These are phyloP conservation scores for Hypoxylon intermedium DNA, from an alignment of 495 filamentous ascomycete genomes.

Conservation along the genomic window DNA sequence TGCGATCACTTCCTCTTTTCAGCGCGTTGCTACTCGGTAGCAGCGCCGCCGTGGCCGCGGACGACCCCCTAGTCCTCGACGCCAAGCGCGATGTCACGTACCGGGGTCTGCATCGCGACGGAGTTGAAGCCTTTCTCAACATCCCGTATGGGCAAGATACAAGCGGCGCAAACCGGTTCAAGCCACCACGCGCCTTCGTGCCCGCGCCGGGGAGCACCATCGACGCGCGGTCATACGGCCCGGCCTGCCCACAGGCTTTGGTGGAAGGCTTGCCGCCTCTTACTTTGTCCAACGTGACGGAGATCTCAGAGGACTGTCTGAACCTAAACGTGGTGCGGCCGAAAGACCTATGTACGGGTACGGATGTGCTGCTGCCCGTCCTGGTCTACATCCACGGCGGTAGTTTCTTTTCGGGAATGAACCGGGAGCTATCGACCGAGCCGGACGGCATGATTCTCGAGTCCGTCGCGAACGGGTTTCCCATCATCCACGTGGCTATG, in stretches of 20 bases:
- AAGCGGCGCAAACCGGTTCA: conserved; percentile 51
- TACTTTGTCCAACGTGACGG: conserved; percentile 42
- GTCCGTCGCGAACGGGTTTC: conserved; percentile 49
- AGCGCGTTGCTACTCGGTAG: conserved; percentile 12
- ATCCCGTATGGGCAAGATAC: conserved; percentile 57
- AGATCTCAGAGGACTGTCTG: conserved; percentile 55
- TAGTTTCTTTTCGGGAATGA: conserved; percentile 45
- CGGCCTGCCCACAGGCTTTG: conserved; percentile 51
- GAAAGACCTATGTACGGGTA: conserved; percentile 17
- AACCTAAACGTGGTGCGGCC: conserved; percentile 56
- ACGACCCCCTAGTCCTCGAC: conserved; percentile 30
- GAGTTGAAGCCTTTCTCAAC: conserved; percentile 54
- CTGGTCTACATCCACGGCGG: conserved; percentile 58
- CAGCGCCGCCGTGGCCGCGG: conserved; percentile 1
- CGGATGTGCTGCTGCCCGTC: conserved; percentile 52
- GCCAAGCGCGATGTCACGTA: conserved; percentile 34
- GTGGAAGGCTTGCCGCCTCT: conserved; percentile 37
- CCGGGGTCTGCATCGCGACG: conserved; percentile 39
- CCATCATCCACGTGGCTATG: conserved; percentile 53
- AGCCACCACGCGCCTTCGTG: conserved; percentile 47
- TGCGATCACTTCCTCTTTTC: conserved; percentile 30
- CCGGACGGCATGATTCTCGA: conserved; percentile 55
- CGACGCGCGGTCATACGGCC: conserved; percentile 50
- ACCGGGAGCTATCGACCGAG: conserved; percentile 44
- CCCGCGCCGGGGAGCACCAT: conserved; percentile 43